phyloP scores from a whole-genome alignment of 1,284 basidiomycete genomes.

The Sporisorium reilianum region DNA sequence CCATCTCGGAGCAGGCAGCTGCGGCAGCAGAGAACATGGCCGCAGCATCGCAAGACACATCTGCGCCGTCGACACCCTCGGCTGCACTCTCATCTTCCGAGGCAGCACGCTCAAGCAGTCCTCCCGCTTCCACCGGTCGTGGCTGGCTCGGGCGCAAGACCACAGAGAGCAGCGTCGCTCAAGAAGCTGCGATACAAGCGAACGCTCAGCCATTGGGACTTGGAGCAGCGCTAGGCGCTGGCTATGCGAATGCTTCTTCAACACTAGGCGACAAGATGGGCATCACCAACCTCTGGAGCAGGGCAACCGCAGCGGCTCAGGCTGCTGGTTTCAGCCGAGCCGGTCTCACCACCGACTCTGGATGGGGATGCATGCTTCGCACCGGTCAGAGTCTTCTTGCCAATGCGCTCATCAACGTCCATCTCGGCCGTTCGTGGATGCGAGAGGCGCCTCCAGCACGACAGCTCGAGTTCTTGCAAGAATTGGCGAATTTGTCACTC shows the following conservation, averaged over 20 bases:
- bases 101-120: slow-evolving; percentile 19
- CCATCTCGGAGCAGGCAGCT: slow-evolving; percentile 62
- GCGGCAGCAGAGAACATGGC: slow-evolving; percentile 42
- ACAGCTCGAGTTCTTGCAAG: slow-evolving; percentile 25
- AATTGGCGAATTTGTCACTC: slow-evolving; percentile 19
- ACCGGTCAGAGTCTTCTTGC: slow-evolving; percentile 94
- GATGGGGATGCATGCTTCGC: slow-evolving; percentile 98
- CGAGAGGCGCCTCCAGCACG: slow-evolving; percentile 27
- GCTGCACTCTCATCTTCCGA: slow-evolving; percentile 11
- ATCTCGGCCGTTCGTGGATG: slow-evolving; percentile 75
- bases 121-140: slow-evolving; percentile 26
- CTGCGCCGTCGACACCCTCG: slow-evolving; percentile 8
- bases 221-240: slow-evolving; percentile 34
- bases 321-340: slow-evolving; percentile 54
- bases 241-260: slow-evolving; percentile 32
- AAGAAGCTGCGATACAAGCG: slow-evolving; percentile 18
- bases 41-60: slow-evolving; percentile 13
- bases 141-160: slow-evolving; percentile 47
- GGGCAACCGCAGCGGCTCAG: slow-evolving; percentile 61
- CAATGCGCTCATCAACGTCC: slow-evolving; percentile 84
- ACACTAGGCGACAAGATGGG: slow-evolving; percentile 63
- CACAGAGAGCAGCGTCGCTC: slow-evolving; percentile 31
- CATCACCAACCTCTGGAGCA: slow-evolving; percentile 58
- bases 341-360: slow-evolving; percentile 91
- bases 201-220: slow-evolving; percentile 23